Evolutionary conservation across 306 rosid species (phyloP), one percentile per base, ranked within the genome.

Genomic region (Prinsepia uniflora): DNA sequence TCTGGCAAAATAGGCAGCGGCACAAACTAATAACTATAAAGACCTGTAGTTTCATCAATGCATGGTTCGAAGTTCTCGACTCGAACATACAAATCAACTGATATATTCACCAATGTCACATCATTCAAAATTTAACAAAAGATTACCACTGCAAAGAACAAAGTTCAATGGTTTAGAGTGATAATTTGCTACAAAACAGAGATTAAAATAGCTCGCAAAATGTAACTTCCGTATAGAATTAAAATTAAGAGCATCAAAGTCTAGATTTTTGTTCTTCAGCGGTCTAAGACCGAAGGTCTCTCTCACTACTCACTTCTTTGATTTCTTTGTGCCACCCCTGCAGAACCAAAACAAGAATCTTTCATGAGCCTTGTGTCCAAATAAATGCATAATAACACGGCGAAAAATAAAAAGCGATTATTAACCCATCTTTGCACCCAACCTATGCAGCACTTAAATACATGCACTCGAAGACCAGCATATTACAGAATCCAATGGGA

Each of bases 321-420:
- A 50, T 44, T 84, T 84, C 77, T 81, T 84, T 7, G 65, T 68
- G 15, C 70, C 83, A 65, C 85, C 78, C 46, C 74, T 67, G n/a
- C 39, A 72, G 34, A 62, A 43, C 15, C 9, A 0, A 78, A 47
- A 47, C 13, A 49, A 18, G 47, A 43, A 24, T 34, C 1, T 34
- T 19, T 15, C 44, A 44, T 43, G 6, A 8, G 56, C 45, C 39
- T 43, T 52, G 34, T 19, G 5, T 13, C 52, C 24, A 41, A 30
- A 4, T 12, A 0, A 0, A 15, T 3, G 3, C 18, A 36, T 3
- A 4, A 71, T 8, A 60, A 5, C 7, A 61, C 46, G 8, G 17
- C n/a, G 3, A 30, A 30, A 30, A 30, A 30, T 30, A 30, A 30
- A 30, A 30, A 30, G 2, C 3, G 36, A 30, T 30, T 30, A 30